phyloP scores from a whole-genome alignment of 495 filamentous ascomycete species.

The Aspergillus homomorphus region DNA sequence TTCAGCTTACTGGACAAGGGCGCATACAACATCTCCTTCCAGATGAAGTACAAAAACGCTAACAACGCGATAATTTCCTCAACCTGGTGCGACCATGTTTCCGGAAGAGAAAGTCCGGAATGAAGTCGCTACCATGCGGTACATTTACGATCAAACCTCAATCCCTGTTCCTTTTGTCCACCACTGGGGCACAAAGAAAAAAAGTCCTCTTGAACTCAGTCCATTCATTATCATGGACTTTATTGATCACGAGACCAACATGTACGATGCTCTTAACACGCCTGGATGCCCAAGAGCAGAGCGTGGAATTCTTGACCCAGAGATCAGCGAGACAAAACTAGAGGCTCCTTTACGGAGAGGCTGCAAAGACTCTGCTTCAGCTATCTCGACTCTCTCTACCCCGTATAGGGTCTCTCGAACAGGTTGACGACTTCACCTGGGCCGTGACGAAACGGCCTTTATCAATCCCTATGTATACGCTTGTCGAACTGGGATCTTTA shows the following conservation, averaged over 20 bases:
- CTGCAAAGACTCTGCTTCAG: constrained; percentile 33
- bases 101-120: constrained; percentile 35
- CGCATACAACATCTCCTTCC: constrained; percentile 25
- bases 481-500: constrained; percentile 23
- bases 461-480: constrained; percentile 25
- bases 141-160: constrained; percentile 29
- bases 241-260: constrained; percentile 31
- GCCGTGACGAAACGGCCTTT: constrained; percentile 18
- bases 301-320: constrained; percentile 25
- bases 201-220: constrained; percentile 31
- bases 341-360: constrained; percentile 27
- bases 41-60: constrained; percentile 20
- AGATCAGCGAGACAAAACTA: constrained; percentile 27
- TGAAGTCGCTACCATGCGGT: constrained; percentile 39
- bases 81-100: constrained; percentile 25
- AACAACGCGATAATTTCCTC: constrained; percentile 21
- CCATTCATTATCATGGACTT: constrained; percentile 52
- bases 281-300: constrained; percentile 18
- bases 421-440: constrained; percentile 26
- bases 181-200: constrained; percentile 30
- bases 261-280: constrained; percentile 30
- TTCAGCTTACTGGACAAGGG: constrained; percentile 22
- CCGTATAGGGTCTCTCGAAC: constrained; percentile 30
- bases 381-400: constrained; percentile 26
- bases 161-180: constrained; percentile 38